Evolutionary conservation across 2,329 filamentous ascomycete species (phyloP), one percentile per base, ranked within the genome.

Genomic region (Aspergillus sclerotialis): DNA sequence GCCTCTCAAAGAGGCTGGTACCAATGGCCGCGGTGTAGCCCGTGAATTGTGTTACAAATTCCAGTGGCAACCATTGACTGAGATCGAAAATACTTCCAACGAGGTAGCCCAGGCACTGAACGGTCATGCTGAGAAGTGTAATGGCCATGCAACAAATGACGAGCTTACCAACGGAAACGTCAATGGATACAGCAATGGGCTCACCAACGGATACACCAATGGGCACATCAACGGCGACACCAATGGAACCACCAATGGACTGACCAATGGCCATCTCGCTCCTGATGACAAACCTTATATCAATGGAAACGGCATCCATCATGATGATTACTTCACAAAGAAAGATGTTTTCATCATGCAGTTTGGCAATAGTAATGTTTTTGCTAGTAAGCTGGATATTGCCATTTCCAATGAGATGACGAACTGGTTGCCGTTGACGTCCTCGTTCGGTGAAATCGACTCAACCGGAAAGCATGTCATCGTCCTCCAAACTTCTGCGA

Each of bases 31-130:
- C 8, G 32, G 29, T 4, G 34, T 40, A 2, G 14, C 26, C 12
- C 44, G 40, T 3, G 44, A 46, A 19, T 19, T 51, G 12, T 52
- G 49, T 36, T 51, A 50, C 30, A 51, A 50, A 32, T 25, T 50
- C 7, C 33, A 49, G 17, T 52, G 49, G 49, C 36, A 42, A 10
- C 30, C 46, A 7, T 42, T 50, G 5, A 16, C 33, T 3, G 34
- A 40, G 8, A 7, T 30, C 14, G 32, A 38, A 9, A 23, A 12
- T 5, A 7, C 18, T 10, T 5, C 31, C 16, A 27, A 37, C n/a
- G 31, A 12, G n/a, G 41, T 44, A 11, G 3, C 6, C n/a, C n/a
- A n/a, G 14, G 29, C 35, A 12, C 9, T 27, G 5, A 34, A 42
- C 14, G 40, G 27, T 18, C 28, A 33, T 12, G 33, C 15, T 2